Conservation (phyloP, 2,329 filamentous ascomycete genomes). For the Trichoderma sp. region DNA sequence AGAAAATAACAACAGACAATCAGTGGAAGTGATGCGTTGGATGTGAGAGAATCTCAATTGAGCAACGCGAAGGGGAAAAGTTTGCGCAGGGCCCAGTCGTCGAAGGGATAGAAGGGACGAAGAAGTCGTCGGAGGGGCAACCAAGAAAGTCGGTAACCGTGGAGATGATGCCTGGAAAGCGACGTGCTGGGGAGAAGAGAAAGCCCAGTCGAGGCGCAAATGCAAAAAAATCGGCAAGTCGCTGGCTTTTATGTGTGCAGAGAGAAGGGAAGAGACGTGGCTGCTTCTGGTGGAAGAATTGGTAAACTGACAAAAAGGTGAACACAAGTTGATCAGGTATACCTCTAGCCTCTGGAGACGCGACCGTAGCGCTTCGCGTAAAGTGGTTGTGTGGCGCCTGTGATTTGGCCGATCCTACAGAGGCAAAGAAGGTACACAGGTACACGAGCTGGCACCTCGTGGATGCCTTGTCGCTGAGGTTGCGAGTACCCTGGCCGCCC, state of each 20-base stretch:
- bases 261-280: not conserved
- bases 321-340: slow-evolving; percentile 14
- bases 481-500: not conserved
- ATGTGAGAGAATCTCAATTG: not conserved
- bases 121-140: slow-evolving; percentile 26
- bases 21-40: not conserved
- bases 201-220: slow-evolving; percentile 16
- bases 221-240: slow-evolving; percentile 18
- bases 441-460: not conserved
- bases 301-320: slow-evolving; percentile 1
- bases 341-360: slow-evolving; percentile 20
- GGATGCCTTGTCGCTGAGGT: not conserved
- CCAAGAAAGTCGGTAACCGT: slow-evolving; percentile 21
- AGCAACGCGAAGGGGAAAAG: not conserved
- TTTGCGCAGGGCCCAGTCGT: slow-evolving; percentile 4
- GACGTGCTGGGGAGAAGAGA: not conserved
- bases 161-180: not conserved
- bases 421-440: not conserved
- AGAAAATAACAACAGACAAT: not conserved
- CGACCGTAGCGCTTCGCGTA: slow-evolving; percentile 28
- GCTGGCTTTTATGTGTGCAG: slow-evolving; percentile 25
- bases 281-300: slow-evolving; percentile 1
- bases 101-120: slow-evolving; percentile 14
- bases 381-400: slow-evolving; percentile 28
- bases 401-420: slow-evolving; percentile 1